Conservation (phyloP, 768 basidiomycete genomes). For the Mycena pura region DNA sequence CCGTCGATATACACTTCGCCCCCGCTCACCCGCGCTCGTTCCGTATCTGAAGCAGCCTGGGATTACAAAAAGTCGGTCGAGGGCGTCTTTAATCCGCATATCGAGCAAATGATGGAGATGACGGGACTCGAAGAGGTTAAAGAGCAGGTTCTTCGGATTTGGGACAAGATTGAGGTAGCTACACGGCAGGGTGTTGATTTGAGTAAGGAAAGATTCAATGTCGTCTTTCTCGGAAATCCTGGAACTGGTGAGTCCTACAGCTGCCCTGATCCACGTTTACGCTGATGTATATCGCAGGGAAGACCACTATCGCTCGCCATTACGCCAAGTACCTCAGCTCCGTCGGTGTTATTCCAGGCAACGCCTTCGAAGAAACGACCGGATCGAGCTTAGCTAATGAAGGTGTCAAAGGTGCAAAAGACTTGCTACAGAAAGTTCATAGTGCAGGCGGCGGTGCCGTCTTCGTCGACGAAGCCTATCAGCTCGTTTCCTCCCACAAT, state of each 20-base stretch:
- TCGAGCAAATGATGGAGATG: slow-evolving; percentile 73
- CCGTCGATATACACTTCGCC: too few species aligned
- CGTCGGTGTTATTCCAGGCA: slow-evolving; percentile 58
- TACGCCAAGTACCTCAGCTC: slow-evolving; percentile 69
- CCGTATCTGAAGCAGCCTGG: slow-evolving; percentile 48
- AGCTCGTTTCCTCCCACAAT: slow-evolving; percentile 57
- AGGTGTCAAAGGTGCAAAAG: slow-evolving; percentile 59
- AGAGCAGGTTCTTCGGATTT: slow-evolving; percentile 59
- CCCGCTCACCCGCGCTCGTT: not conserved
- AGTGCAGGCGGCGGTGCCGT: slow-evolving; percentile 66
- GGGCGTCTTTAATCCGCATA: slow-evolving; percentile 54
- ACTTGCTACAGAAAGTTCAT: slow-evolving; percentile 51
- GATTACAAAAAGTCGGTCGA: slow-evolving; percentile 57
- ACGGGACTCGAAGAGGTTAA: slow-evolving; percentile 74
- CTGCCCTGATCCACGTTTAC: not conserved
- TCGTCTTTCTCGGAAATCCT: slow-evolving; percentile 70
- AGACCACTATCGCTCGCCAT: slow-evolving; percentile 70
- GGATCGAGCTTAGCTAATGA: slow-evolving; percentile 64
- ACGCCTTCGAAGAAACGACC: slow-evolving; percentile 64
- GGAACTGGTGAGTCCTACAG: slow-evolving; percentile 65
- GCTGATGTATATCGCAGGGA: slow-evolving; percentile 49
- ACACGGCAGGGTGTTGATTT: slow-evolving; percentile 59
- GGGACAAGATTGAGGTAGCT: slow-evolving; percentile 59
- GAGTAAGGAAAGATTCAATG: slow-evolving; percentile 64
- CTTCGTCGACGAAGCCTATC: slow-evolving; percentile 78